Percentiles rank a stretch among this genome's conserved stretches.
Conservation (phyloP, 1,284 basidiomycete species). For the Malassezia vespertilionis region DNA sequence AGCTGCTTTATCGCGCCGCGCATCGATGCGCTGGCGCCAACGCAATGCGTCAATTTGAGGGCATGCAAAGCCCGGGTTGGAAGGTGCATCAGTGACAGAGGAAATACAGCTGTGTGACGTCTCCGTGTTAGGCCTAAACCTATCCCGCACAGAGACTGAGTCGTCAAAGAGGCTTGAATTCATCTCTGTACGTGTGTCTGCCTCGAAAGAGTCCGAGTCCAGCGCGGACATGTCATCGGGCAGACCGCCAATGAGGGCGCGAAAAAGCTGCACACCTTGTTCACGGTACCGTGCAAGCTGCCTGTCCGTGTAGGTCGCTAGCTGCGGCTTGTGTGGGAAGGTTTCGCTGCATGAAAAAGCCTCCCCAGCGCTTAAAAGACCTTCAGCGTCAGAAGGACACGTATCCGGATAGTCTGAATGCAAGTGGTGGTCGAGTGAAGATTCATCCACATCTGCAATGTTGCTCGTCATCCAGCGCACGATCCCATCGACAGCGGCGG, state of each 20-base stretch:
- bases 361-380: slow-evolving; percentile 21
- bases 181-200: not conserved
- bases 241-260: slow-evolving; percentile 33
- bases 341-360: slow-evolving; percentile 7
- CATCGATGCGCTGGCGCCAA: slow-evolving; percentile 10
- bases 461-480: slow-evolving; percentile 46
- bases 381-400: slow-evolving; percentile 10
- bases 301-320: not conserved
- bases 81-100: not conserved
- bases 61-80: not conserved
- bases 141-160: no score
- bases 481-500: slow-evolving; percentile 47
- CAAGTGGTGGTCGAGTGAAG: slow-evolving; percentile 13
- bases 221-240: slow-evolving; percentile 1
- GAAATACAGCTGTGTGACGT: not conserved
- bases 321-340: not conserved
- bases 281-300: slow-evolving; percentile 19
- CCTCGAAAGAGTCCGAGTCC: slow-evolving; percentile 2
- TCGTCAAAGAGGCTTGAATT: not conserved
- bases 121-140: no score
- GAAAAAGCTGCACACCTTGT: slow-evolving; percentile 29
- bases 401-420: slow-evolving; percentile 17
- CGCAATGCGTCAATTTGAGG: slow-evolving; percentile 1
- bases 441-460: slow-evolving; percentile 33
- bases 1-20: slow-evolving; percentile 2